Conservation (phyloP, 2,329 filamentous ascomycete species). For the Diaporthe caulivora region DNA sequence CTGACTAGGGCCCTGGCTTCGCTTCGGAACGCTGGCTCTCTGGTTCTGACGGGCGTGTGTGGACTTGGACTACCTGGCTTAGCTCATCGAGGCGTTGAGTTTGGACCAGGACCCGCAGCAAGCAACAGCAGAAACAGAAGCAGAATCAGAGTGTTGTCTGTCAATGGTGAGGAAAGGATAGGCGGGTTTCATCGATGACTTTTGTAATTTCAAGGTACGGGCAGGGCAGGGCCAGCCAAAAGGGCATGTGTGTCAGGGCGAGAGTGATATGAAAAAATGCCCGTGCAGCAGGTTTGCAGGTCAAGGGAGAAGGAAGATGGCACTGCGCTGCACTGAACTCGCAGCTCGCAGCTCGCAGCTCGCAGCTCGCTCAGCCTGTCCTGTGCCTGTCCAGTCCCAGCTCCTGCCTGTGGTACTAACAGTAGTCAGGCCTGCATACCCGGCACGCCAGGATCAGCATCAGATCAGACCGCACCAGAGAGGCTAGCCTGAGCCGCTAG, state of each 20-base stretch:
- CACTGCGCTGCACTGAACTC: conserved; percentile 1
- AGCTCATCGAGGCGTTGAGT: conserved; percentile 24
- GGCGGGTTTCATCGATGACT: conserved; percentile 12
- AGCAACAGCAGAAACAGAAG: conserved; percentile 1
- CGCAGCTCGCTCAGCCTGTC: conserved; percentile 5
- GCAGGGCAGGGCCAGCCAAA: conserved; percentile 23
- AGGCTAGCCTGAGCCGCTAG: conserved; percentile 32
- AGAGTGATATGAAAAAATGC: conserved; percentile 24
- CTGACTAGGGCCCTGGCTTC: conserved; percentile 1
- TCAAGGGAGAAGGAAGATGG: conserved; percentile 35
- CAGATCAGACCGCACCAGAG: conserved; percentile 26
- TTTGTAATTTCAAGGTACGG: background rate
- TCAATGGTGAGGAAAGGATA: conserved; percentile 10
- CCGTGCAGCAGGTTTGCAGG: conserved; percentile 30
- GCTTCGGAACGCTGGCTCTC: background rate
- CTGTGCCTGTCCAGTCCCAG: background rate
- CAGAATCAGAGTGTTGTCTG: conserved; percentile 1
- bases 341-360: too few species aligned
- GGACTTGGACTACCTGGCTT: background rate
- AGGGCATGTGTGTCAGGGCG: conserved; percentile 14
- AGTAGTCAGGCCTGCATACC: background rate
- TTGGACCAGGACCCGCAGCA: conserved; percentile 19
- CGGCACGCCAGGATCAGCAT: conserved; percentile 9
- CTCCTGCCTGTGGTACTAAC: background rate
- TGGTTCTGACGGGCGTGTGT: background rate